Conservation (phyloP, 257 asterid species). For the Primulina tabacum region DNA sequence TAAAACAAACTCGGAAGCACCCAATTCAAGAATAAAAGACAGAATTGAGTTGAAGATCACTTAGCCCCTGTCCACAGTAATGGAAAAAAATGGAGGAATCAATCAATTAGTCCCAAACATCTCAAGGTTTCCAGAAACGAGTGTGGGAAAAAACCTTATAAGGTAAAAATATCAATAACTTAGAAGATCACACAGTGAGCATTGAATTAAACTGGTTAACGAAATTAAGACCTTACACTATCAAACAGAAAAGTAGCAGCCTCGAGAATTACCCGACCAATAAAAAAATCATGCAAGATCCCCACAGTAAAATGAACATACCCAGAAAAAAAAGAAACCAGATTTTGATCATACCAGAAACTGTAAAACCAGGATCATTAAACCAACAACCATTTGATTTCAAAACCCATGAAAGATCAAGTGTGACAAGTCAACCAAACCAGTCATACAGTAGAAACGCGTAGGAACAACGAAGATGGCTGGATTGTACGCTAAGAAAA, state of each 20-base stretch:
- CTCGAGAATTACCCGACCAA: constrained; percentile 2
- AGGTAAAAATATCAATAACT: not conserved
- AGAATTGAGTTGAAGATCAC: constrained; percentile 19
- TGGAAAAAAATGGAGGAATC: constrained; percentile 9
- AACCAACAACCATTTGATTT: not conserved
- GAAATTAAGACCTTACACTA: not conserved
- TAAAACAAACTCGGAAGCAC: constrained; percentile 8
- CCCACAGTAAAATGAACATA: not conserved
- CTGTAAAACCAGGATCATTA: not conserved
- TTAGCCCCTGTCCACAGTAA: constrained; percentile 21
- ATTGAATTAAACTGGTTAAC: not conserved
- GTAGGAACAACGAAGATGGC: not conserved
- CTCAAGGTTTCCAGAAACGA: not conserved
- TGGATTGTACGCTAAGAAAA: constrained; percentile 18
- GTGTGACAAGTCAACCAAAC: constrained; percentile 9
- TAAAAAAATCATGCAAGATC: not conserved
- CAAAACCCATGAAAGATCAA: constrained; percentile 2
- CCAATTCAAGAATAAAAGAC: constrained; percentile 25
- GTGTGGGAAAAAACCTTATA: not conserved
- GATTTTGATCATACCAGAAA: constrained; percentile 3
- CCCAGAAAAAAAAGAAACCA: not conserved
- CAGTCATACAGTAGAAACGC: not conserved
- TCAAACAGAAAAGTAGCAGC: not conserved
- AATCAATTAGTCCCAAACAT: not conserved
- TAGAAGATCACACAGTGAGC: not conserved